Evolutionary conservation across 2,329 filamentous ascomycete species (phyloP).

Genomic region (Pestalotiopsis sp.): DNA sequence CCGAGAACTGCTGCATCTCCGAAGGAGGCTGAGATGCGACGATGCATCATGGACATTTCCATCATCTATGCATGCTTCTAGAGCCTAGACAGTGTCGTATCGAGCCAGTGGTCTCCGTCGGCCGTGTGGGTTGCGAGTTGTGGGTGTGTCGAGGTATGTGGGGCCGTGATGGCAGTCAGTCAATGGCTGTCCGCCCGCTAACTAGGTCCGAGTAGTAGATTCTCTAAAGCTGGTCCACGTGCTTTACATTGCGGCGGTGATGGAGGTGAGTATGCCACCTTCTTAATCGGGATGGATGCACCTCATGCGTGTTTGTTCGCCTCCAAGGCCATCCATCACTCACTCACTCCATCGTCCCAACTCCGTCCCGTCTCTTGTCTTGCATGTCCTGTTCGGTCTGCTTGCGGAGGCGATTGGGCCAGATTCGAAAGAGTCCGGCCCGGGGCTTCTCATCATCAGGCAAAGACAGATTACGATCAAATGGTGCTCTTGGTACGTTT

Average conservation of each 20-base stretch:
- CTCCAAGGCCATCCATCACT: background rate
- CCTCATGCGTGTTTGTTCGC: no score
- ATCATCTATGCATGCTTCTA: background rate
- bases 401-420: background rate
- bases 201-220: background rate
- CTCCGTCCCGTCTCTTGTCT: conserved; percentile 1
- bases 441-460: background rate
- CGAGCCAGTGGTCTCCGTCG: conserved; percentile 3
- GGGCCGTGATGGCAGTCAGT: background rate
- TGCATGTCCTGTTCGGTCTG: background rate
- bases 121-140: background rate
- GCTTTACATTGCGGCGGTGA: background rate
- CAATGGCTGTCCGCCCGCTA: background rate
- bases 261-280: background rate
- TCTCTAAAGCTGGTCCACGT: background rate
- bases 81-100: background rate
- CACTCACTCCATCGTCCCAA: background rate
- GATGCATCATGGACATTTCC: background rate
- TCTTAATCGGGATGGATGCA: background rate
- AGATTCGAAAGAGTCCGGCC: background rate
- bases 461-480: background rate
- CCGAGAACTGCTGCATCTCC: background rate
- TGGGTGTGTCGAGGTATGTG: background rate
- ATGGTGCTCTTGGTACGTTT: background rate
- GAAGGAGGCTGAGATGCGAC: background rate